These are phyloP conservation scores for Penicilliopsis zonata DNA, from an alignment of 495 filamentous ascomycete genomes.

Conservation along the genomic window DNA sequence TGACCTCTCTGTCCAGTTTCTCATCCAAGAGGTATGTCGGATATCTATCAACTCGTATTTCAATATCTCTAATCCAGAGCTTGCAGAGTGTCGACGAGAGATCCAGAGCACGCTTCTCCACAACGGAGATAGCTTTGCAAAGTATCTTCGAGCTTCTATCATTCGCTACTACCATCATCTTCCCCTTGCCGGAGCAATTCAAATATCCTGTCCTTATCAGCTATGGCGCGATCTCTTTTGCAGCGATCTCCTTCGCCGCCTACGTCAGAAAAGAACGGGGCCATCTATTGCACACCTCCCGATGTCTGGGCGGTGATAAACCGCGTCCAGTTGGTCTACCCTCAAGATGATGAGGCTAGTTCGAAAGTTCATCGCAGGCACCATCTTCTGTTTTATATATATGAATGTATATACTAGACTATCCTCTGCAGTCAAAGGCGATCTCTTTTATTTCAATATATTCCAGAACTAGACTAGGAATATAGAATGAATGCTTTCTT, in stretches of 20 bases:
- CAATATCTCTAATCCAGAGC: background rate
- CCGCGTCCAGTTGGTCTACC: conserved; percentile 1
- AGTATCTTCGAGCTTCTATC: conserved; percentile 55
- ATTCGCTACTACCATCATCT: conserved; percentile 48
- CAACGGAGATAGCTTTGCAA: conserved; percentile 48
- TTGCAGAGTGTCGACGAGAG: conserved; percentile 34
- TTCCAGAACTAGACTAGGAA: too few species aligned
- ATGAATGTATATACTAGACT: too few species aligned
- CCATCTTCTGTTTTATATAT: too few species aligned
- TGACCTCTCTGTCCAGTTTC: conserved; percentile 51
- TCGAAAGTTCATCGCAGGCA: too few species aligned
- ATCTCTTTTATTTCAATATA: too few species aligned
- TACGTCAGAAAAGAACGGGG: conserved; percentile 48
- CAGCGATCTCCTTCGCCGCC: conserved; percentile 38
- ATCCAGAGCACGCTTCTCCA: conserved; percentile 46
- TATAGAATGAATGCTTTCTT: too few species aligned
- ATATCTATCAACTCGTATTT: background rate
- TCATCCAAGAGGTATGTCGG: conserved; percentile 49
- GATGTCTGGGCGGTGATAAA: conserved; percentile 18
- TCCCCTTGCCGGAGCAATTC: conserved; percentile 44
- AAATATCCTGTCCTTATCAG: conserved; percentile 48
- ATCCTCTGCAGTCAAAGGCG: too few species aligned
- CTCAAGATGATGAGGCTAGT: too few species aligned
- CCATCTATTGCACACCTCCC: conserved; percentile 44
- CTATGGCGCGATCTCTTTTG: conserved; percentile 33